Conservation (phyloP, 1,284 basidiomycete genomes). For the Fomitiporia mediterranea region DNA sequence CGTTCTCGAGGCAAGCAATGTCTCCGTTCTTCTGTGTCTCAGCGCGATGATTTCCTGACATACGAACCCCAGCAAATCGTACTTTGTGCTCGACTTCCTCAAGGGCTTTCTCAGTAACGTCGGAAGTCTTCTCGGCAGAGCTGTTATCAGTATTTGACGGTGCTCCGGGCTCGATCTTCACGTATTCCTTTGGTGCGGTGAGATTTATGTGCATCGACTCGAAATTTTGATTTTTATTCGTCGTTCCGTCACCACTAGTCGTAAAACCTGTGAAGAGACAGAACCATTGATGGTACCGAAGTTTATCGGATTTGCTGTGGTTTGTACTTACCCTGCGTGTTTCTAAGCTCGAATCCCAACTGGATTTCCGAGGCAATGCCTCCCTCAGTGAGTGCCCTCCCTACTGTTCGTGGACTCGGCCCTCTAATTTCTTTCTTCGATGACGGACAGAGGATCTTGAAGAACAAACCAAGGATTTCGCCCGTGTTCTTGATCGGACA, state of each 20-base stretch:
- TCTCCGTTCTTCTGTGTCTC: conserved; percentile 8
- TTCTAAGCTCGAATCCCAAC: neutral
- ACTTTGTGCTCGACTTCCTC: neutral
- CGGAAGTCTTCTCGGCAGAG: no score
- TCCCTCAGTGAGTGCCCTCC: neutral
- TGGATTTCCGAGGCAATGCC: conserved; percentile 2
- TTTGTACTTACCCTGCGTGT: neutral
- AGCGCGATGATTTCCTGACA: conserved; percentile 6
- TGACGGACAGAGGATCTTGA: no score
- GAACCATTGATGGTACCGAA: neutral
- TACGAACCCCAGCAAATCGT: conserved; percentile 4
- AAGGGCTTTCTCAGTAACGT: neutral
- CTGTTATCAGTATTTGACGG: no score
- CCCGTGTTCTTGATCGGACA: no score
- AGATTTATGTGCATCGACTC: conserved; percentile 14
- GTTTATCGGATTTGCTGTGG: neutral
- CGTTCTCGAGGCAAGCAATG: neutral
- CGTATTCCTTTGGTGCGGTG: neutral
- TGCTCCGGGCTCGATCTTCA: neutral
- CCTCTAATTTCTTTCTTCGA: neutral
- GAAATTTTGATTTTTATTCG: conserved; percentile 12
- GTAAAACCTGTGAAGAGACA: conserved; percentile 10
- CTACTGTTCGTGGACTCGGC: conserved; percentile 1
- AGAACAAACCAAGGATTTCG: no score
- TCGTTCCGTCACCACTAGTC: conserved; percentile 19